Evolutionary conservation across 257 asterid genomes (phyloP), one percentile per base, ranked within the genome.

Genomic region (Cynanchum wilfordii): DNA sequence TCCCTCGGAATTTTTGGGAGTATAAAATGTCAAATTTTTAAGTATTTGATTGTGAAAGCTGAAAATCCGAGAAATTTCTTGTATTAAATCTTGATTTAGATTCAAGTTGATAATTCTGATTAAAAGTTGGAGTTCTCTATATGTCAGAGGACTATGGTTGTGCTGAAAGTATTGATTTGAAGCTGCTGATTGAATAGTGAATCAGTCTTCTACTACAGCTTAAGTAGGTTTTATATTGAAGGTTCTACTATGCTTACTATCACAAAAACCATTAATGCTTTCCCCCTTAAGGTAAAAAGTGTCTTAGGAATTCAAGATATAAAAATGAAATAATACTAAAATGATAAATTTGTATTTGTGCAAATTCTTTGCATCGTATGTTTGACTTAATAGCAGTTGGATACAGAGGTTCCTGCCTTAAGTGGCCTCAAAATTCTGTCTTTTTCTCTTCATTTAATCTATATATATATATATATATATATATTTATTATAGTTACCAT

Each of bases 141-240:
- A 2, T 58, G 40, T 22, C 22, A 1, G 6, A 68, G 72, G 40
- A 68, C 5, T 29, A 45, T 49, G 20, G 19, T 47, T 30, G 65
- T 25, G 12, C 20, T 27, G 10, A 19, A 58, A 4, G 1, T 25
- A 11, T 4, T 12, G 25, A 59, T 12, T 27, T 0, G 24, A 12
- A 50, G 40, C 15, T 52, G 44, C 50, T 73, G 72, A 54, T 17
- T 70, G 71, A 73, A 11, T 30, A 33, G 33, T 22, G 13, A 71
- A 20, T 36, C 20, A 71, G 25, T 15, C 3, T 17, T 10, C 49
- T 49, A 50, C 47, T 73, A 33, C 40, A 30, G 42, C 33, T 64
- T 62, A 8, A 38, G 24, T 16, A 9, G 51, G 67, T 66, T 54
- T 54, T 54, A 52, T 51, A 69, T 36, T 66, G 49, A 66, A 67